Evolutionary conservation across 306 rosid genomes (phyloP).

Genomic region (Vicia faba): DNA sequence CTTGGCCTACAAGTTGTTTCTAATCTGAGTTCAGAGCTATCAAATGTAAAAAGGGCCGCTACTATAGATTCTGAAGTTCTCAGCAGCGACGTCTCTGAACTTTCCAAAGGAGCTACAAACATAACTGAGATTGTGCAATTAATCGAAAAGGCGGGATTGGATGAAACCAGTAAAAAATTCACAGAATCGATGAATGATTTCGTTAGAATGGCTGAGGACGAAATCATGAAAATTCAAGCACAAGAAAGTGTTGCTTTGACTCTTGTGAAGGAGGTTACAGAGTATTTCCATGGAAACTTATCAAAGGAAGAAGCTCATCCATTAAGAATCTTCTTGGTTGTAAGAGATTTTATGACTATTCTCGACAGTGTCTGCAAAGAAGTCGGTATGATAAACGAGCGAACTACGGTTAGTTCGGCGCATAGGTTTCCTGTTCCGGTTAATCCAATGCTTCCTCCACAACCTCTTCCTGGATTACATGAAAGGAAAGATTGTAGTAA

Average conservation of each 20-base stretch:
- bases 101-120: slow-evolving; percentile 63
- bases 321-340: slow-evolving; percentile 84
- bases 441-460: slow-evolving; percentile 84
- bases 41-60: slow-evolving; percentile 90
- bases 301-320: slow-evolving; percentile 98
- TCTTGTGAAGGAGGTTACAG: slow-evolving; percentile 90
- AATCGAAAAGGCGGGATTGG: slow-evolving; percentile 38
- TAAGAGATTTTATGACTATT: slow-evolving; percentile 72
- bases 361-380: slow-evolving; percentile 93
- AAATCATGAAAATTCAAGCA: slow-evolving; percentile 69
- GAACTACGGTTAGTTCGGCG: slow-evolving; percentile 73
- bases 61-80: slow-evolving; percentile 86
- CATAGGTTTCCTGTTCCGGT: slow-evolving; percentile 90
- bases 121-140: slow-evolving; percentile 56
- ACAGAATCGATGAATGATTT: slow-evolving; percentile 69
- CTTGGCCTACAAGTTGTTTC: slow-evolving; percentile 89
- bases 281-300: slow-evolving; percentile 92
- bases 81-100: slow-evolving; percentile 67
- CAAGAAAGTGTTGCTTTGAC: slow-evolving; percentile 81
- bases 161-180: slow-evolving; percentile 49
- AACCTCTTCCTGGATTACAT: slow-evolving; percentile 56
- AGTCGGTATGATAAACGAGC: slow-evolving; percentile 78
- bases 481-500: slow-evolving; percentile 41
- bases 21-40: slow-evolving; percentile 75
- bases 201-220: slow-evolving; percentile 81